Evolutionary conservation across 768 basidiomycete species (phyloP).

Genomic region (Tulasnella sp.): DNA sequence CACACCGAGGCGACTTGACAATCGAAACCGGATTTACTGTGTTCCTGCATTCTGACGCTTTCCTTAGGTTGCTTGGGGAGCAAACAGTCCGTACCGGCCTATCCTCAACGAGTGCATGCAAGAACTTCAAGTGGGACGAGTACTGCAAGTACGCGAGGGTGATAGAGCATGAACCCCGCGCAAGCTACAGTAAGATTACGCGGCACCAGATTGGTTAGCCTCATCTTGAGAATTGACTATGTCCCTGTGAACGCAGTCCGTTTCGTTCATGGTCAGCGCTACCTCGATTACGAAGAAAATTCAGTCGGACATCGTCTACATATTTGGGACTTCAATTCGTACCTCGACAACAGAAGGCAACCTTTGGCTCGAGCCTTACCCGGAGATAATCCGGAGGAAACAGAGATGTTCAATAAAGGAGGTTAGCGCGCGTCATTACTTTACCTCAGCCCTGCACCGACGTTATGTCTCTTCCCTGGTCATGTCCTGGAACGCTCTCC

Average conservation of each 20-base stretch:
- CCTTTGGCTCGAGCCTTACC: too few species aligned
- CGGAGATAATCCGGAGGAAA: too few species aligned
- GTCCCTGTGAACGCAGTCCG: background rate
- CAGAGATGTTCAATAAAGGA: too few species aligned
- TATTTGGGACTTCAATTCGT: conserved; percentile 2
- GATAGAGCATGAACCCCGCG: background rate
- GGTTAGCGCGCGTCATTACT: too few species aligned
- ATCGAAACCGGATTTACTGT: background rate
- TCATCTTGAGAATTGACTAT: background rate
- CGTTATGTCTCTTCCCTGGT: too few species aligned
- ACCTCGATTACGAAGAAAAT: conserved; percentile 7
- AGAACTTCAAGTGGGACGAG: background rate
- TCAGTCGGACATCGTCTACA: background rate
- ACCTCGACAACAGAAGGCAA: background rate
- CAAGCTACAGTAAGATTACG: background rate
- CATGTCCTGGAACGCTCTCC: too few species aligned
- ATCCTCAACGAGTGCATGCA: background rate
- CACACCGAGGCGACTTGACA: too few species aligned
- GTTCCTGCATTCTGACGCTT: background rate
- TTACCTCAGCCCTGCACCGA: too few species aligned
- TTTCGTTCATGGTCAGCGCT: conserved; percentile 2
- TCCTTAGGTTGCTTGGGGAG: background rate
- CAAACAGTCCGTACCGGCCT: background rate
- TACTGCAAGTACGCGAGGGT: background rate
- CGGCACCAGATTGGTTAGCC: background rate